Evolutionary conservation across 164 flowering plant genomes (phyloP), one percentile per base, ranked within the genome.

Genomic region (Vitis rotundifolia): DNA sequence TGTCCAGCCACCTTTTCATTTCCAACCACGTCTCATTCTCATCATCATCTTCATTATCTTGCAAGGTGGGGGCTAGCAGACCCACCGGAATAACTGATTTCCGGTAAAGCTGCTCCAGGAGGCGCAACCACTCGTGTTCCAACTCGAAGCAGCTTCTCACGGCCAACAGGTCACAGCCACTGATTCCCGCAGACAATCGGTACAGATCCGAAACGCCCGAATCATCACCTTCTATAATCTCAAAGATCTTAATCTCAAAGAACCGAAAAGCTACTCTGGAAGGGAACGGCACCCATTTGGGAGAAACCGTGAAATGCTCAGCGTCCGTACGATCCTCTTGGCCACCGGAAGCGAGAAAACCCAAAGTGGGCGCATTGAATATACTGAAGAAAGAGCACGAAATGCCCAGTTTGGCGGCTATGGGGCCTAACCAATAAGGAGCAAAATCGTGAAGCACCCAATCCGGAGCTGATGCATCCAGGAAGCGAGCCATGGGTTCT

Each of bases 391-490:
- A 72, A 0, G 59, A 83, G 2, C 68, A 8, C 0, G 67, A 28
- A 14, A 78, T 68, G 2, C 80, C 72, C 1, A 75, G 56, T n/a
- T 60, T 59, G 0, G 56, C 14, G 0, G 87, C 83, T 3, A 74
- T 61, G 0, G 68, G 66, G 0, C 79, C 77, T 9, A 80, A 7
- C 89, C 87, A 83, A 31, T 69, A 37, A 13, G 74, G 59, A 11
- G 69, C 69, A 13, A 80, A 85, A 56, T 85, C 86, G 47, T 66
- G 60, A 14, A 87, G 47, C 3, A 85, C 57, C 83, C 86, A 83
- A 56, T 83, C 84, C 3, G 81, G 80, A 18, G 18, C n/a, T 26
- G 75, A 49, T 6, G 68, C 14, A 37, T 71, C 14, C 0, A 80
- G 68, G 44, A 80, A 77, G 0, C 11, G 9, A 12, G 66, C 2